Evolutionary conservation across 306 rosid species (phyloP), one percentile per base, ranked within the genome.

Genomic region (Crataegus laevigata): DNA sequence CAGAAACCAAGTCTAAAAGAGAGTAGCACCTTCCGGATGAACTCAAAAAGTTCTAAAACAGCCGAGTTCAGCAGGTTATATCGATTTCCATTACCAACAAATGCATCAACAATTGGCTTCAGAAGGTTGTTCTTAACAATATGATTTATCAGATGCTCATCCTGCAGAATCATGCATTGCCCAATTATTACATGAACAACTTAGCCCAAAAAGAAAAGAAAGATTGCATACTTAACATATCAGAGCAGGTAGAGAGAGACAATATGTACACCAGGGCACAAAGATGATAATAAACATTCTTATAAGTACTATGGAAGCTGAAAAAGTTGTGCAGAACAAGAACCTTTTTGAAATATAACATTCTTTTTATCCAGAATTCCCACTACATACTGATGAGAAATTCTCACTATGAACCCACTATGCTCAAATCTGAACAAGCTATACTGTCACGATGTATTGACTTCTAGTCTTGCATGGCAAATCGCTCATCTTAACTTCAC

Each of bases 11-110:
- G 24, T 45, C 69, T 65, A 65, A 36, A 73, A 55, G 74, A 79
- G 71, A 76, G 79, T 7, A 71, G 75, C 75, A 94, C 98, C 97
- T 91, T 91, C 62, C 84, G 82, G 64, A 91, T 91, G 84, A 71
- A 91, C 84, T 94, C 98, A 75, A 94, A 86, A 79, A 94, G 97
- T 47, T 94, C 98, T 73, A 94, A 83, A 80, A 91, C 89, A 60
- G 97, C 91, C 24, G 98, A 94, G 79, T 94, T 84, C 72, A 94
- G 97, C 82, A 94, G 89, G 85, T 94, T 94, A 82, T 94, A 94
- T 60, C 98, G 98, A 84, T 85, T 86, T 60, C 98, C 98, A 84
- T 94, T 94, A 72, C 87, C 75, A 85, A 90, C 86, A 77, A 94
- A 94, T 69, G 85, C 93, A 71, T 87, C 93, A 28, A 91, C 77